Base-by-base conservation (phyloP, 225 moss, liverwort and hornwort species). In the Polytrichum commune region DNA sequence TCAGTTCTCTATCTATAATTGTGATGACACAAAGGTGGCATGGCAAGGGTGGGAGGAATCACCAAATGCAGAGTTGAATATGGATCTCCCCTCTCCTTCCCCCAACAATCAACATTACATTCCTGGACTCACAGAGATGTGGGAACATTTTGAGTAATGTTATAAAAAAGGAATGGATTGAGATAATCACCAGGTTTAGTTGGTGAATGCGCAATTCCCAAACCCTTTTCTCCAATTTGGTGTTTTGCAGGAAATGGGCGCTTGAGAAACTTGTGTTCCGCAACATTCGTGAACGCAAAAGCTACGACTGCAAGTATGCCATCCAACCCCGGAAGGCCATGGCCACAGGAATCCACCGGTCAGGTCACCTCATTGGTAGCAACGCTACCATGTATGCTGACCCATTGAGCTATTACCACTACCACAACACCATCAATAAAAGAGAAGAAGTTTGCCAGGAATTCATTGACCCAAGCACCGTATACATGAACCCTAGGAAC, bases 231-330 rank as follows among this genome's bases (percentile, higher is more conserved):
- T 24, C 16, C n/a, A 1, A 4, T 19, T 38, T 10, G 10, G 2
- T 38, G 38, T 60, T 55, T 29, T 69, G 69, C 85, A 93, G 93
- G 27, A 81, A 84, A 25, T 91, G 93, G 93, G 82, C 78, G 23
- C 82, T 93, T 20, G 93, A 91, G 76, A 93, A 93, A 57, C 60
- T 93, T 16, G 83, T 89, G 23, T 93, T 87, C 77, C 85, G 78
- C 26, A 78, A 66, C 30, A 75, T 91, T 53, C 77, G 66, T 4
- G 62, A 33, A 66, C 55, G 89, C 20, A 32, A 66, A 35, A 70
- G 76, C 38, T 67, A 77, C 35, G 89, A 93, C 63, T 79, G 81
- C 64, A 93, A 93, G 62, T 85, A 81, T 33, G 89, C 89, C 7
- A 82, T 89, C 28, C 91, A 93, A 76, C 80, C 87, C 25, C 79